Conservation (phyloP, 129 eudicot genomes). For the Glebionis coronaria region DNA sequence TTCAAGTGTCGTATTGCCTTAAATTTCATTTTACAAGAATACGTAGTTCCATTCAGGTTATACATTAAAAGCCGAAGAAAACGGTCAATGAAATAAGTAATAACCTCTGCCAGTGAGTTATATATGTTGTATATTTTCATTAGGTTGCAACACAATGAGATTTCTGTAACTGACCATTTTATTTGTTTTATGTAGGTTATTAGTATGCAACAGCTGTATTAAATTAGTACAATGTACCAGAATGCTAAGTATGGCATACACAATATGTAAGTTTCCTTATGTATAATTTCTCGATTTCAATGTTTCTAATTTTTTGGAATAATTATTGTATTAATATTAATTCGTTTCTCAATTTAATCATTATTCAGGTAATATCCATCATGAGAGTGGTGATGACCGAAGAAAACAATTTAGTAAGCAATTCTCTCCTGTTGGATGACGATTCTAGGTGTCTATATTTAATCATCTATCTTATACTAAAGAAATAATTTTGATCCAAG, state of each 20-base stretch:
- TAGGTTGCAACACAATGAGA: no score
- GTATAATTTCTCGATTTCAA: slow-evolving; percentile 1
- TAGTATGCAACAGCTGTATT: slow-evolving; percentile 87
- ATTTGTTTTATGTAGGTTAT: slow-evolving; percentile 54
- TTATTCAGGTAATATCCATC: slow-evolving; percentile 67
- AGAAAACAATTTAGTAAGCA: slow-evolving; percentile 86
- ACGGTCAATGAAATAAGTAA: no score
- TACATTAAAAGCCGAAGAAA: no score
- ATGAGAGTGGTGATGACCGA: slow-evolving; percentile 91
- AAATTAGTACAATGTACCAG: slow-evolving; percentile 98
- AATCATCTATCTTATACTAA: background rate
- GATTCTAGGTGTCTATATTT: slow-evolving; percentile 87
- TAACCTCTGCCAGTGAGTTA: no score
- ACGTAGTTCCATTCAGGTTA: no score
- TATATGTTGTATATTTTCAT: no score
- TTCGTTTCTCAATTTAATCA: slow-evolving; percentile 1
- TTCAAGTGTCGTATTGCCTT: no score
- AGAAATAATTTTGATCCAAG: background rate
- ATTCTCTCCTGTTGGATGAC: slow-evolving; percentile 88
- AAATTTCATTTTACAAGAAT: no score
- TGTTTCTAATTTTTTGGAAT: background rate
- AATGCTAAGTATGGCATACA: slow-evolving; percentile 96
- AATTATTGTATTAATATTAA: background rate
- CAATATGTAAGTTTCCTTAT: slow-evolving; percentile 62
- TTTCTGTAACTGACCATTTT: slow-evolving; percentile 12